These are phyloP conservation scores for Picea abies DNA, from an alignment of 83 land plant genomes.

Conservation along the genomic window DNA sequence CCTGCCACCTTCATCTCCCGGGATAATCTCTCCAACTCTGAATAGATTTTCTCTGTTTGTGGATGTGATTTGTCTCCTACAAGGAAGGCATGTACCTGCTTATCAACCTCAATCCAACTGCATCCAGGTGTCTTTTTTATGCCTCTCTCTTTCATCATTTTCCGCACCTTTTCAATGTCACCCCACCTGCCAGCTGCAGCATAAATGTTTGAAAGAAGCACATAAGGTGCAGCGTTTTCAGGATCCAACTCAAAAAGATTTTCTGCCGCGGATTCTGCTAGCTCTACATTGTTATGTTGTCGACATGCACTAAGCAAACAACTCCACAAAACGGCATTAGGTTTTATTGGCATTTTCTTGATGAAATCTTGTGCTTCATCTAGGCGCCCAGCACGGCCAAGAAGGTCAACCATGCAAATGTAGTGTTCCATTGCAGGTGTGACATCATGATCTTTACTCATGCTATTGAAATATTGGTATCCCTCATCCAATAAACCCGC, in stretches of 20 bases:
- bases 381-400: slow-evolving; percentile 4
- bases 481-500: slow-evolving; percentile 3
- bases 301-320: slow-evolving; percentile 53
- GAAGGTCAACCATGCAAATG: slow-evolving; percentile 5
- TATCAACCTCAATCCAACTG: slow-evolving; percentile 6
- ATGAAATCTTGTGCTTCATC: slow-evolving; percentile 24
- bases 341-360: slow-evolving; percentile 32
- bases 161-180: not conserved
- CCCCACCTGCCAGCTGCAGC: slow-evolving; percentile 8
- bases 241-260: slow-evolving; percentile 6
- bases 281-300: slow-evolving; percentile 33
- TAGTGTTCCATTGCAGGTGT: slow-evolving; percentile 7
- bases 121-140: slow-evolving; percentile 7
- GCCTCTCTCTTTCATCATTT: slow-evolving; percentile 3
- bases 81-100: not conserved
- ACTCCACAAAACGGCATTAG: slow-evolving; percentile 45
- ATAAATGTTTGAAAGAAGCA: not conserved
- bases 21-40: not conserved
- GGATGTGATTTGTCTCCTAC: slow-evolving; percentile 10
- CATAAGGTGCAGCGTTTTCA: slow-evolving; percentile 3
- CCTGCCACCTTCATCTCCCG: slow-evolving; percentile 8
- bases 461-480: not conserved
- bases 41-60: slow-evolving; percentile 7
- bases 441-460: not conserved
- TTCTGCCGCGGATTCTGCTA: not conserved